phyloP scores from a whole-genome alignment of 176 grass and related monocot genomes.

The Thalia dealbata region DNA sequence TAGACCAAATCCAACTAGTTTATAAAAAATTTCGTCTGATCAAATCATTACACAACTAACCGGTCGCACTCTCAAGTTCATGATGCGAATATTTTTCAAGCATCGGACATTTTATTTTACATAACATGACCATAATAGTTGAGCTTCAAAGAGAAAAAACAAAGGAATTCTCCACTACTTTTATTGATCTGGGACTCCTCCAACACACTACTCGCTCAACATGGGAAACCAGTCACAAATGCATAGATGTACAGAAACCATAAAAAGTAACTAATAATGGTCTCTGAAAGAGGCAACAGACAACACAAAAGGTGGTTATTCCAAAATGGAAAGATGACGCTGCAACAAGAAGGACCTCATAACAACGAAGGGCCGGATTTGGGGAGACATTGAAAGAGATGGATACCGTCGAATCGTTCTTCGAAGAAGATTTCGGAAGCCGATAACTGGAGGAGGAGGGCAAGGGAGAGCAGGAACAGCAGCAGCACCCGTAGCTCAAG shows the following conservation, averaged over 20 bases:
- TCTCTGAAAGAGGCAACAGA: neutral
- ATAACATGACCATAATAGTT: neutral
- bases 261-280: neutral
- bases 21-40: neutral
- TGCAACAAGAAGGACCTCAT: neutral
- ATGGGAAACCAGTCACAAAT: neutral
- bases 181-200: neutral
- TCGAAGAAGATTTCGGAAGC: constrained; percentile 78
- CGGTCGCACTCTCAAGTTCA: neutral
- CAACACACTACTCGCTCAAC: neutral
- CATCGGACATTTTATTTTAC: neutral
- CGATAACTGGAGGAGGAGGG: constrained; percentile 29
- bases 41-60: neutral
- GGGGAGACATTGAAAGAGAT: neutral
- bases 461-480: constrained; percentile 24
- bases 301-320: neutral
- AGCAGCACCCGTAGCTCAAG: neutral
- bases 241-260: neutral
- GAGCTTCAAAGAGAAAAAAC: neutral
- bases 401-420: constrained; percentile 92
- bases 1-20: neutral
- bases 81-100: neutral
- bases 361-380: neutral
- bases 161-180: neutral
- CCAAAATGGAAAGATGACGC: neutral